Base-by-base conservation (phyloP, 2,329 filamentous ascomycete species). In the Pseudogymnoascus pannorum region DNA sequence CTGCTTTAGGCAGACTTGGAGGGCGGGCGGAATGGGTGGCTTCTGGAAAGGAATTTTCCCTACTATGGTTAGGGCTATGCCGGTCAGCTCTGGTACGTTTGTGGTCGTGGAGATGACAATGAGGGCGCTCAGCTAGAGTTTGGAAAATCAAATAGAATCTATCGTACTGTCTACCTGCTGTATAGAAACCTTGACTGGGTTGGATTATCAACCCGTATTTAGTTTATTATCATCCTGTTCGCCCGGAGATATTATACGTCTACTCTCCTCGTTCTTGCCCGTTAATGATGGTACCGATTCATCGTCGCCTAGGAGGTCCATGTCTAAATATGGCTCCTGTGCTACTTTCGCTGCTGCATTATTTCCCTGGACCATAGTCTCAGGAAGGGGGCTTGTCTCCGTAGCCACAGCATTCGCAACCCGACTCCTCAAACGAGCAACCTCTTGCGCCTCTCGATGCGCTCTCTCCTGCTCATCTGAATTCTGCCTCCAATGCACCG, bases 71-170 rank as follows among this genome's bases (percentile, higher is more conserved):
- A 91, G 94, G 74, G 94, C 94, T 58, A 96, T 97, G 92, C 94
- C 94, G 7, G 94, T 99, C 57, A 94, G 89, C 74, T 94, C 93
- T 1, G 93, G 93, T n/a, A 99, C 94, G 1, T 99, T 99, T 81
- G 91, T 91, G 29, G 92, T 94, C 67, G 85, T 86, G 9, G 85
- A 87, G 76, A 78, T 84, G 74, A 86, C 83, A 18, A 85, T 85
- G 82, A 77, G 84, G 65, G 81, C 83, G 26, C 48, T 54, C 26
- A 54, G 26, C 26, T 54, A 54, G 48, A 54, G 26, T 33, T 54
- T 54, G 48, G 48, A 31, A n/a, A 54, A 33, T 20, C 4, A 54
- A 54, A 54, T 31, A 54, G 26, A 31, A 33, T 54, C 26, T 54
- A 33, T 54, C 20, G 16, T 54, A 54, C 20, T 31, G 33, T 54